A percentile compares a stretch with the other conserved stretches of the same genome.
These are phyloP conservation scores for Tardiomyces depauwii DNA, from an alignment of 1,139 yeast genomes.

Conservation along the genomic window DNA sequence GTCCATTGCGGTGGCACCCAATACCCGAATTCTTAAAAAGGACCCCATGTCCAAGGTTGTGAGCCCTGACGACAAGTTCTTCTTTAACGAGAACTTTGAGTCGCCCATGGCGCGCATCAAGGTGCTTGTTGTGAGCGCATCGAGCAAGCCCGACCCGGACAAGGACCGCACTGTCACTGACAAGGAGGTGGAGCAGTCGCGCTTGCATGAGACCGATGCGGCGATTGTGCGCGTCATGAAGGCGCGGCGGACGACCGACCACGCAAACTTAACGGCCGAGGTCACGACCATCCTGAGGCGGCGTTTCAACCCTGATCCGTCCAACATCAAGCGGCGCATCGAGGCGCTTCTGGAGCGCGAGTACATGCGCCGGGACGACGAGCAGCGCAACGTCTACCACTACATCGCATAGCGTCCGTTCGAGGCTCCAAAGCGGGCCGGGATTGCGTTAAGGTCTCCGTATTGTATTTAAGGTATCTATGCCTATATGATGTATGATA, in stretches of 20 bases:
- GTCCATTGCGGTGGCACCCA: conserved; percentile 78
- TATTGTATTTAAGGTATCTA: neutral
- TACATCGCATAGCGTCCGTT: conserved; percentile 43
- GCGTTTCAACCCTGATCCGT: conserved; percentile 61
- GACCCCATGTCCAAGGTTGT: conserved; percentile 69
- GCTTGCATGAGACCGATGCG: conserved; percentile 65
- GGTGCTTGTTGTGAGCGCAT: conserved; percentile 57
- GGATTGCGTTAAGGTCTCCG: too few species aligned
- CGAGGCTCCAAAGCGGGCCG: too few species aligned
- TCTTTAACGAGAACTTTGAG: conserved; percentile 59
- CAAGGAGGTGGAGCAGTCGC: conserved; percentile 33
- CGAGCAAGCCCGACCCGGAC: conserved; percentile 29
- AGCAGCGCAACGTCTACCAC: conserved; percentile 50
- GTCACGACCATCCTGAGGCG: conserved; percentile 49
- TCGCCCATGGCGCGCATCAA: conserved; percentile 65
- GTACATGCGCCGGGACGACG: conserved; percentile 63
- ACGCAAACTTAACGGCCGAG: conserved; percentile 56
- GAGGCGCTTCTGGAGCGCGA: conserved; percentile 76
- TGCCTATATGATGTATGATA: conserved; percentile 1
- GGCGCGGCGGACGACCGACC: conserved; percentile 63
- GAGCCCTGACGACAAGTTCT: conserved; percentile 50
- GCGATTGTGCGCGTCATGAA: conserved; percentile 90
- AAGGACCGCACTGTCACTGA: conserved; percentile 32
- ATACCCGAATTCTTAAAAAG: conserved; percentile 60
- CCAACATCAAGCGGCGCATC: conserved; percentile 63